Percentiles rank a stretch among this genome's conserved stretches.
phyloP scores from a whole-genome alignment of 805 yeast species.

The Metschnikowia drakensbergensis region DNA sequence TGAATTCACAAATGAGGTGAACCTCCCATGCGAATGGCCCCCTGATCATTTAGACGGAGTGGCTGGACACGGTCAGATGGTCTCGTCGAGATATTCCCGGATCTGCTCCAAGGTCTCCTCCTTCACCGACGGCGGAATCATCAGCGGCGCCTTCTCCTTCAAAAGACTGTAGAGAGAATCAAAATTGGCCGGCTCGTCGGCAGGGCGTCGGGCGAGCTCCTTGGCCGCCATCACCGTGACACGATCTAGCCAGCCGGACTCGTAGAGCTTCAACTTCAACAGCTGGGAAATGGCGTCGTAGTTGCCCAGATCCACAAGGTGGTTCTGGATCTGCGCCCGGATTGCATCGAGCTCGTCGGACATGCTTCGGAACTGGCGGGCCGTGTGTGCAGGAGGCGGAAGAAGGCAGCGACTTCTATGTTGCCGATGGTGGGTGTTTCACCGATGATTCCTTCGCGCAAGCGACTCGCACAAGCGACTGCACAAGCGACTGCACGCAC shows the following conservation, averaged over 20 bases:
- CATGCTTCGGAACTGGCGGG: neutral
- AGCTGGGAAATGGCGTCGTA: constrained; percentile 69
- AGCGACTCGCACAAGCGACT: too few species aligned
- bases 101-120: constrained; percentile 57
- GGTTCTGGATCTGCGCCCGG: constrained; percentile 62
- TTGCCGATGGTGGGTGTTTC: too few species aligned
- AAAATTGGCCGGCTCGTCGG: constrained; percentile 44
- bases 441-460: too few species aligned
- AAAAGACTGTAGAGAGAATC: constrained; percentile 48
- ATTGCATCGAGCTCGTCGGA: constrained; percentile 39
- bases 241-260: constrained; percentile 84
- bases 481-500: too few species aligned
- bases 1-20: too few species aligned
- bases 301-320: constrained; percentile 71
- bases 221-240: constrained; percentile 54
- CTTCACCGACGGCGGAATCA: constrained; percentile 67
- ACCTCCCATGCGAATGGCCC: too few species aligned
- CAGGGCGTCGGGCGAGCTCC: constrained; percentile 40
- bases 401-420: too few species aligned
- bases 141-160: constrained; percentile 63
- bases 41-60: too few species aligned
- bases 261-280: constrained; percentile 60
- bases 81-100: constrained; percentile 51
- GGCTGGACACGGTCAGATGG: neutral
- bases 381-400: too few species aligned